Base-by-base conservation (phyloP, 345 rosid genomes). In the Erucastrum elatum region DNA sequence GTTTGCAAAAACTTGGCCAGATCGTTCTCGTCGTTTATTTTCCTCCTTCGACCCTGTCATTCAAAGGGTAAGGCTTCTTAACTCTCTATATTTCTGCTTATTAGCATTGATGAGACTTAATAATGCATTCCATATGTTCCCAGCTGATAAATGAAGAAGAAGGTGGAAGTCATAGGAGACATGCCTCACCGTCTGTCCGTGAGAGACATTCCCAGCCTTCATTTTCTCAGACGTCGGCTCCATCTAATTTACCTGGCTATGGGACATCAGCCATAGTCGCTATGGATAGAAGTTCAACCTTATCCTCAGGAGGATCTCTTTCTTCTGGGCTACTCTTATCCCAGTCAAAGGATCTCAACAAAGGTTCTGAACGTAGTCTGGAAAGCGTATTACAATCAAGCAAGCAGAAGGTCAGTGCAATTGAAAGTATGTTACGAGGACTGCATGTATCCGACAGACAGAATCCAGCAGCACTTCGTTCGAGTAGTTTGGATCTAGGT, bases 401-500 rank as follows among this genome's bases (percentile, higher is more conserved):
- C 86, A 95, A 95, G 84, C 96, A 93, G 89, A 95, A 93, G 86
- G 99, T 95, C 78, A 86, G 90, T 86, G 99, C 99, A 70, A 95
- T 95, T 75, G 99, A 95, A 82, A 93, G 97, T 88, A 91, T 95
- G 99, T 98, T 95, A 77, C 86, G 89, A 82, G 97, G 99, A 73
- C 83, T 95, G 87, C 94, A 95, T 81, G 56, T 93, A 82, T 90
- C 98, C 21, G 94, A 90, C 68, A 91, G 88, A 82, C 96, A 89
- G 51, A 90, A 91, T 84, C 89, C 89, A 84, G 87, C 89, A 71
- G 82, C 89, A 70, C 91, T 86, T 63, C 90, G 84, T 60, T 91
- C 99, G 64, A 89, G 97, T 81, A 93, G 97, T 85, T 87, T 93
- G 96, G 99, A 95, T 87, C 98, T 90, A 88, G 99, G 99, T 95